Conservation (phyloP, 202 grass and related monocot species). For the Digitaria exilis region DNA sequence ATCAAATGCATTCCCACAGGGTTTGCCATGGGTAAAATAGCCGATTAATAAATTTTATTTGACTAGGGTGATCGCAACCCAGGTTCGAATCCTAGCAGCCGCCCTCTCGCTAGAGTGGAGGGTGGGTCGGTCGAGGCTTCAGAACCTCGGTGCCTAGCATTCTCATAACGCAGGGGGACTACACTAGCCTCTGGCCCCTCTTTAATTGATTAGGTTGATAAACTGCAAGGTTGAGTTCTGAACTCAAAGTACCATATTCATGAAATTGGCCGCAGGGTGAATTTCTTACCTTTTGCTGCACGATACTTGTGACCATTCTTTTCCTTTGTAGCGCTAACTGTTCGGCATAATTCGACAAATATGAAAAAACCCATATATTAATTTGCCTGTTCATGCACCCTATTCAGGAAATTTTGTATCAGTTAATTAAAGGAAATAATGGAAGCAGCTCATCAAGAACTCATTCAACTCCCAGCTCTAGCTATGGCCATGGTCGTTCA, state of each 20-base stretch:
- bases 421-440: constrained; percentile 69
- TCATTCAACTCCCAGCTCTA: constrained; percentile 47
- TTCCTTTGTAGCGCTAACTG: neutral
- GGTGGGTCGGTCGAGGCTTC: too few relatives aligned
- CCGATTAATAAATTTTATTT: neutral
- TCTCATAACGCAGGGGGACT: too few relatives aligned
- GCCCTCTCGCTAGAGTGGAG: too few relatives aligned
- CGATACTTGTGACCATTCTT: neutral
- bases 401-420: constrained; percentile 79
- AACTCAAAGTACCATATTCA: neutral
- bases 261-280: neutral
- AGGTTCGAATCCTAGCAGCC: too few relatives aligned
- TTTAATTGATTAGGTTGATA: too few relatives aligned
- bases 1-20: neutral
- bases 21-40: neutral
- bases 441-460: constrained; percentile 36
- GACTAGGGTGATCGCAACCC: neutral
- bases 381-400: neutral
- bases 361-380: neutral
- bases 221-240: neutral
- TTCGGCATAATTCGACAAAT: constrained; percentile 4
- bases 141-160: too few relatives aligned
- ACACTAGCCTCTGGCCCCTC: too few relatives aligned
- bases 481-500: constrained; percentile 26
- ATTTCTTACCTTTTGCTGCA: neutral